Conservation (phyloP, 805 yeast species). For the Saturnispora bothae region DNA sequence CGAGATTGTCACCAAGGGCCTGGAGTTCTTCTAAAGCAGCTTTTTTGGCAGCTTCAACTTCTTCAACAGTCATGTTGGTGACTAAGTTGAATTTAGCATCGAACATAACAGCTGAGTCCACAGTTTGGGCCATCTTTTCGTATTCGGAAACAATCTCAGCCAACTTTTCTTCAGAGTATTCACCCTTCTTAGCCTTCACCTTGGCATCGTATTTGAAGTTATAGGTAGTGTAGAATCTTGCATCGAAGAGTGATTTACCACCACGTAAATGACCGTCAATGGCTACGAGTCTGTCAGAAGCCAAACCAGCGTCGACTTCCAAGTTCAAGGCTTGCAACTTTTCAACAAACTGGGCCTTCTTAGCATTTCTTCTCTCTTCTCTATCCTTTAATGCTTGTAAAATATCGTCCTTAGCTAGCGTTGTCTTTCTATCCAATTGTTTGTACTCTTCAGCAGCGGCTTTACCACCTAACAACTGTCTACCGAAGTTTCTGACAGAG, state of each 20-base stretch:
- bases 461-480: conserved; percentile 39
- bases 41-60: conserved; percentile 19
- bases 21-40: conserved; percentile 15
- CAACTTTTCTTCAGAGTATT: conserved; percentile 24
- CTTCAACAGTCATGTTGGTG: conserved; percentile 29
- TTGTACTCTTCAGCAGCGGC: conserved; percentile 50
- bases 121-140: conserved; percentile 25
- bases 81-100: conserved; percentile 35
- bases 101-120: conserved; percentile 39
- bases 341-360: conserved; percentile 23
- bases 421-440: conserved; percentile 59
- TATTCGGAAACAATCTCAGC: conserved; percentile 24
- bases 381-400: conserved; percentile 32
- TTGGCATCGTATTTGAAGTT: conserved; percentile 36
- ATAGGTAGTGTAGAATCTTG: conserved; percentile 48
- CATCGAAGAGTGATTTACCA: conserved; percentile 48
- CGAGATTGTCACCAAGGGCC: conserved; percentile 14
- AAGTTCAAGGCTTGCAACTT: conserved; percentile 19
- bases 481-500: conserved; percentile 75
- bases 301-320: conserved; percentile 27
- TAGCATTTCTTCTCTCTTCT: conserved; percentile 28
- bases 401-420: conserved; percentile 43
- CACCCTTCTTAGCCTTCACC: conserved; percentile 30
- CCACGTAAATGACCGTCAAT: conserved; percentile 46
- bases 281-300: conserved; percentile 43